Evolutionary conservation across 2,329 filamentous ascomycete species (phyloP), one percentile per base, ranked within the genome.

Genomic region (Cladophialophora exuberans): DNA sequence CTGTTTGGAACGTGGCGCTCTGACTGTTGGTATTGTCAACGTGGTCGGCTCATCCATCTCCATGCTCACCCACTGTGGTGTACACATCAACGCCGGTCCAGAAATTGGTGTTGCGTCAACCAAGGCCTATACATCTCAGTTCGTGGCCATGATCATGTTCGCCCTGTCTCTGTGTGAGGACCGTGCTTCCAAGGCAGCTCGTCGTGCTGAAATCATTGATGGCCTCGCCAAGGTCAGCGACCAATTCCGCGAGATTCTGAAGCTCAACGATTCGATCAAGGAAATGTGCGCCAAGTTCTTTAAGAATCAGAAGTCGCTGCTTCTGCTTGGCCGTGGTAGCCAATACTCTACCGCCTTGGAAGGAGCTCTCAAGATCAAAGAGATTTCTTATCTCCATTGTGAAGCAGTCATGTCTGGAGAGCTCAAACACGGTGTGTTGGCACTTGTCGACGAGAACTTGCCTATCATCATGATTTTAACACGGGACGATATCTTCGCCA

Each of bases 111-210:
- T 99, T 63, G 94, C 94, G 57, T 97, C 93, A 42, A 99, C 94
- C 75, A 99, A 99, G 83, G 94, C 94, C 33, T 99, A 99, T 79
- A 99, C 94, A 11, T 97, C 94, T 42, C 94, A 99, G 74, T 99
- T 97, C 75, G 90, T 99, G 70, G 96, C 94, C 73, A 97, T 99
- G 91, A 89, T 97, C 77, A 99, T 99, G 94, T 97, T 99, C 69
- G 94, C 94, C 5, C 81, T 99, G 62, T 97, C 92, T 25, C 84
- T 99, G 55, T 94, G 90, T 69, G 94, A 99, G 78, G 94, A 99
- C 75, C 90, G 94, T 66, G 90, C 92, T 36, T 97, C 91, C 65
- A 99, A 99, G 84, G 84, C 88, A 68, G 85, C 88, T 79, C 85
- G 93, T 70, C 88, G 94, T 26, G 86, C 94, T 75, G 92, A 97